Evolutionary conservation across 176 grass and related monocot species (phyloP).

Genomic region (Secale cereale): DNA sequence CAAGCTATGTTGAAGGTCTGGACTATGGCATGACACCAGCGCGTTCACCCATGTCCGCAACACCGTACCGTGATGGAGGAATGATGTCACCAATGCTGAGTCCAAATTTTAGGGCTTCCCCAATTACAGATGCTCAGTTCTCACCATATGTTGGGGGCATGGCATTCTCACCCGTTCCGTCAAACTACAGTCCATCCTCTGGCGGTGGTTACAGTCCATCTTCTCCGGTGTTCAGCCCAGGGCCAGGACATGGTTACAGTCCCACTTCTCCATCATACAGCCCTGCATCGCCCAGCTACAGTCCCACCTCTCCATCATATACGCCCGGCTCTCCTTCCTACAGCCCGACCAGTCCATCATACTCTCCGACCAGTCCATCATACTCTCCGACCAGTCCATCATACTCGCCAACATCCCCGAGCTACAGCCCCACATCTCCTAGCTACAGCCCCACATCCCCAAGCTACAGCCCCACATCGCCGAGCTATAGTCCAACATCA

Average conservation of each 20-base stretch:
- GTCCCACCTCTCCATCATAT: constrained; percentile 58
- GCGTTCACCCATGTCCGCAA: constrained; percentile 67
- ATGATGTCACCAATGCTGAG: constrained; percentile 99
- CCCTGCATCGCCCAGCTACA: constrained; percentile 51
- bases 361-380: constrained; percentile 60
- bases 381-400: constrained; percentile 67
- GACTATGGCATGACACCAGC: constrained; percentile 83
- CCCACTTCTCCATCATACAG: constrained; percentile 59
- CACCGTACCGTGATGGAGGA: constrained; percentile 75
- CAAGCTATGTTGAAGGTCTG: constrained; percentile 75
- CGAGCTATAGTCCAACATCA: constrained; percentile 54
- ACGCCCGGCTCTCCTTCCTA: constrained; percentile 61
- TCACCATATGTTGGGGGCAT: constrained; percentile 93
- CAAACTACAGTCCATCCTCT: constrained; percentile 79
- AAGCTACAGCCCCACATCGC: constrained; percentile 61
- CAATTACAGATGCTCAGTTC: constrained; percentile 82
- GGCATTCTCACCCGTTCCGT: constrained; percentile 76
- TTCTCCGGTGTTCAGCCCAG: constrained; percentile 59
- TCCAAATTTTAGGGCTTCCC: constrained; percentile 88
- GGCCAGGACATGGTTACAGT: constrained; percentile 39
- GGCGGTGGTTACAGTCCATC: constrained; percentile 69
- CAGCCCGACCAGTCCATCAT: constrained; percentile 62
- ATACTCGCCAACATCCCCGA: constrained; percentile 57
- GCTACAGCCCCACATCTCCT: constrained; percentile 58
- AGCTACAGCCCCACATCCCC: constrained; percentile 59